Evolutionary conservation across 164 flowering plant genomes (phyloP), one percentile per base, ranked within the genome.

Genomic region (Berberis thunbergii): DNA sequence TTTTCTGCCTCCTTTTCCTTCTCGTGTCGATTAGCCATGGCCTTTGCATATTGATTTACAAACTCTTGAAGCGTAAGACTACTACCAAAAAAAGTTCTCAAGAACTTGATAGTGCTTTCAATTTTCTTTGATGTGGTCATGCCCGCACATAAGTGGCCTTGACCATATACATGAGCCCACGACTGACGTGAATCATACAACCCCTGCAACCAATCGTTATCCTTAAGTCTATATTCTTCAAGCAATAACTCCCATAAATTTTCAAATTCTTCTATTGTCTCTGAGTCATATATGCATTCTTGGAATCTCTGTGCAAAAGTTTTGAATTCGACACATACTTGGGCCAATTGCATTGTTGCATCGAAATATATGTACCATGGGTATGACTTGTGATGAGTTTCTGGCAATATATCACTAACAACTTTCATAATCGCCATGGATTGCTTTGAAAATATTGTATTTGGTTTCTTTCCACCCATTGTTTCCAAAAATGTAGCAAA

Each of bases 111-210:
- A 1, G 13, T 61, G 39, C 50, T 45, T n/a, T 61, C 63, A 45
- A 41, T 61, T 41, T 41, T 26, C 3, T 45, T 40, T 45, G 63
- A 6, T 3, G 53, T 61, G 6, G 63, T 44, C 12, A 61, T 38
- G 26, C 63, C 63, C 0, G 53, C 63, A 61, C 52, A 61, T 26
- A 61, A 61, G 26, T 61, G 50, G 40, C 6, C 63, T 7, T 13
- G 53, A 8, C 4, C 53, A 46, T 61, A 61, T 46, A 45, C 42
- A 5, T 13, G 63, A 1, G 42, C 53, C 63, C 63, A 61, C 53
- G 45, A 45, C 7, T 61, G 5, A 26, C 63, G 53, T 13, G 26
- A 46, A n/a, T 2, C 53, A 44, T 61, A 61, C 38, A 46, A 7
- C 26, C 41, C 40, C 38, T 48, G 52, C 42, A 61, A 45, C 49